A percentile compares a stretch with the other conserved stretches of the same genome.
These are phyloP conservation scores for Calonectria crousiana DNA, from an alignment of 2,329 filamentous ascomycete species.

Conservation along the genomic window DNA sequence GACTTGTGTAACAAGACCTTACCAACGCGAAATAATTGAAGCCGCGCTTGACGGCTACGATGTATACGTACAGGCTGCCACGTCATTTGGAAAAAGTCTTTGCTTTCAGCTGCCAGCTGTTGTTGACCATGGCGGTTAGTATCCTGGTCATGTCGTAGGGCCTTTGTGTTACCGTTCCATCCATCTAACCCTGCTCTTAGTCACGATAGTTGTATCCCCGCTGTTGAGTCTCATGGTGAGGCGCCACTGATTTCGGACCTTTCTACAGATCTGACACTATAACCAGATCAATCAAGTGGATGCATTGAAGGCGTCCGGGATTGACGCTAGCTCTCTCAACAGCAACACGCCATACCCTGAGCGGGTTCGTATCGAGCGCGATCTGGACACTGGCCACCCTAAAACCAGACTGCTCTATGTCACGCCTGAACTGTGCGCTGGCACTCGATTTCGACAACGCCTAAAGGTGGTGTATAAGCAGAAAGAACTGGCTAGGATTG, in stretches of 20 bases:
- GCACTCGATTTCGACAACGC: conserved; percentile 80
- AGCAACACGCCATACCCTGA: conserved; percentile 78
- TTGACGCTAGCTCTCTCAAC: conserved; percentile 88
- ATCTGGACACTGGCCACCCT: conserved; percentile 90
- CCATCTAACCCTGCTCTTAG: conserved; percentile 55
- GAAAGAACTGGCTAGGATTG: conserved; percentile 86
- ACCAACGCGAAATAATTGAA: conserved; percentile 88
- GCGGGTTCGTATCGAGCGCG: conserved; percentile 77
- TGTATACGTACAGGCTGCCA: conserved; percentile 93
- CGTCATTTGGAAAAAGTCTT: conserved; percentile 91
- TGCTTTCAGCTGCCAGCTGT: conserved; percentile 95
- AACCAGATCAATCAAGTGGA: conserved; percentile 90
- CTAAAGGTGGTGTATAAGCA: conserved; percentile 82
- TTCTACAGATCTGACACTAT: conserved; percentile 22
- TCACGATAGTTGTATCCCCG: conserved; percentile 92
- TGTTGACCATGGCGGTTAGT: conserved; percentile 85
- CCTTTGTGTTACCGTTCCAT: conserved; percentile 3
- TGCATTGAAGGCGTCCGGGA: conserved; percentile 77
- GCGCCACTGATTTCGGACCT: conserved; percentile 38
- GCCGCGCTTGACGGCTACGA: conserved; percentile 86
- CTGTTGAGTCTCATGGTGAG: conserved; percentile 87
- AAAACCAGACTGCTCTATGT: conserved; percentile 88
- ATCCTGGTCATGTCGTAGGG: conserved; percentile 24
- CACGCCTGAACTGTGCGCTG: conserved; percentile 88
- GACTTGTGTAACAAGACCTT: conserved; percentile 66